Percentiles rank a stretch among this genome's conserved stretches.
phyloP scores from a whole-genome alignment of 2,329 filamentous ascomycete genomes.

The Diaporthe citri region DNA sequence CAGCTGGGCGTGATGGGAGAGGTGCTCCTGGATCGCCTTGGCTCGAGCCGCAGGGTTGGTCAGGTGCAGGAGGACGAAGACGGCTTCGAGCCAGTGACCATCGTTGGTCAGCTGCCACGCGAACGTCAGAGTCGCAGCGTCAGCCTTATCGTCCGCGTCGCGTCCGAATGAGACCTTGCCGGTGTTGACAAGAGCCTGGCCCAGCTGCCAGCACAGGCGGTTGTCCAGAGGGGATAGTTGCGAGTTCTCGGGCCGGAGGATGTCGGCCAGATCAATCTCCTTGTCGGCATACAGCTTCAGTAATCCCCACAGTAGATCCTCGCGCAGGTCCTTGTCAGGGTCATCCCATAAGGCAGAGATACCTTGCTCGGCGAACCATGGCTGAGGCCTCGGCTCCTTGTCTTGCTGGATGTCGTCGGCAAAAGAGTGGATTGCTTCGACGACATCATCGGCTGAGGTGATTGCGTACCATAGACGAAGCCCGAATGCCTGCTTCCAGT shows the following conservation, averaged over 20 bases:
- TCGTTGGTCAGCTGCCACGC: conserved; percentile 72
- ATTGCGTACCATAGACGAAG: conserved; percentile 91
- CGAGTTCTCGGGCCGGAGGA: conserved; percentile 81
- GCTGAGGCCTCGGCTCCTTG: conserved; percentile 78
- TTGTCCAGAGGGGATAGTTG: conserved; percentile 81
- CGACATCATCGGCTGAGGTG: conserved; percentile 75
- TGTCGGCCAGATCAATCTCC: conserved; percentile 71
- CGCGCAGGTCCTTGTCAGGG: conserved; percentile 66
- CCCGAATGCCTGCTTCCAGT: conserved; percentile 95
- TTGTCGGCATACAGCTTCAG: conserved; percentile 82
- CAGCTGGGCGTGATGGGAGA: conserved; percentile 77
- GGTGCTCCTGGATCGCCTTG: conserved; percentile 77
- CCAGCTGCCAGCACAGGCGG: conserved; percentile 87
- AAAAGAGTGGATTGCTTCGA: conserved; percentile 80
- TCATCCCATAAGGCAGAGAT: conserved; percentile 72
- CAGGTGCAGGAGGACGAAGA: conserved; percentile 85
- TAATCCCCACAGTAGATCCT: conserved; percentile 89
- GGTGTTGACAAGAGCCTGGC: conserved; percentile 71
- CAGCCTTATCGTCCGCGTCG: conserved; percentile 70
- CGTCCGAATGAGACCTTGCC: conserved; percentile 66
- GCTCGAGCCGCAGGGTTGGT: conserved; percentile 72
- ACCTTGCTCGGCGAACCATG: conserved; percentile 76
- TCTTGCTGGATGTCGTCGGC: conserved; percentile 78
- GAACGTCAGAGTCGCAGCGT: conserved; percentile 76
- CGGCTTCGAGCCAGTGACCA: conserved; percentile 76